Conservation (phyloP, 192 early-diverging fungal genomes). For the Linderina pennispora region DNA sequence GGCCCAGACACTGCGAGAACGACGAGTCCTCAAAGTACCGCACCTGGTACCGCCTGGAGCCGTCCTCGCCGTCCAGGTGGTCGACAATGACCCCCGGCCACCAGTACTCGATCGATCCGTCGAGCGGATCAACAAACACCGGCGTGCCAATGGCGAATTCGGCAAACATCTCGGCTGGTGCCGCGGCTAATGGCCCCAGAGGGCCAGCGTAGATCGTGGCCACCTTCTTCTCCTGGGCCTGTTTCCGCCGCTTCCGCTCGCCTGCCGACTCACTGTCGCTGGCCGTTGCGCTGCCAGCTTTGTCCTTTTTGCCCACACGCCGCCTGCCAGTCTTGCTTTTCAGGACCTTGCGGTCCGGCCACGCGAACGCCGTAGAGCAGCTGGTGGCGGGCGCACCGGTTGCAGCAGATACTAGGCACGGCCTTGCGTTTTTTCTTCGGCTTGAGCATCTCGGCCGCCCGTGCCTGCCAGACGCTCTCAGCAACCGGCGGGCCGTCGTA, state of each 20-base stretch:
- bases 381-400: constrained; percentile 29
- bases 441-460: background rate
- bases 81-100: constrained; percentile 42
- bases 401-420: constrained; percentile 1
- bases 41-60: constrained; percentile 9
- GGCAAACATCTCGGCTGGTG: constrained; percentile 25
- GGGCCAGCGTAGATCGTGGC: constrained; percentile 31
- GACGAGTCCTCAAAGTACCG: constrained; percentile 43
- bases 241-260: background rate
- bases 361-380: constrained; percentile 20
- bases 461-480: background rate
- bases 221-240: background rate
- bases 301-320: background rate
- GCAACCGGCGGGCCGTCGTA: background rate
- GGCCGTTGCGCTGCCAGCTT: background rate
- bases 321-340: background rate
- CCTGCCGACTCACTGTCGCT: background rate
- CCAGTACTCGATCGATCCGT: constrained; percentile 10
- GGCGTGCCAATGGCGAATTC: constrained; percentile 18
- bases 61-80: background rate
- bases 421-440: background rate
- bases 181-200: constrained; percentile 8
- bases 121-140: constrained; percentile 40
- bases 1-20: constrained; percentile 17
- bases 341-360: constrained; percentile 31